Base-by-base conservation (phyloP, 306 rosid genomes). In the Datisca glomerata region DNA sequence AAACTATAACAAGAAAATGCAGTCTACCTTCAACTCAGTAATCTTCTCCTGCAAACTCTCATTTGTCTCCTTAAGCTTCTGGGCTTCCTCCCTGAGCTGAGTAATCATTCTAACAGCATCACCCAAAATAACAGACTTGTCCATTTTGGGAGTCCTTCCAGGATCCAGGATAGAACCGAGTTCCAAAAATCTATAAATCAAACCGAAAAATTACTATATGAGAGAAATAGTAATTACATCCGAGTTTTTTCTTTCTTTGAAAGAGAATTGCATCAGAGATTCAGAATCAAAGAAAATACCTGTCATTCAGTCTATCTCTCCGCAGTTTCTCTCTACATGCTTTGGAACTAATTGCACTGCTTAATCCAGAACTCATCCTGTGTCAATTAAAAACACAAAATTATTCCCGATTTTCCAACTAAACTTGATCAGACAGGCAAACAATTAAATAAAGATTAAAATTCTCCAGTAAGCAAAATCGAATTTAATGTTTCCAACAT, bases 321-420 rank as follows among this genome's bases (percentile, higher is more conserved):
- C 98, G 69, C 59, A 75, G 15, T 75, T 89, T 89, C 77, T 89
- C 98, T 40, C 85, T 80, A 55, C 85, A 67, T 49, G 98, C 96
- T 69, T 84, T 89, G 37, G 91, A 58, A 56, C 79, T 73, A 43
- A 76, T 41, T 21, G 57, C 59, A 51, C 46, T 47, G 68, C 54
- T 59, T 36, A 93, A 70, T 62, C 68, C 91, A 21, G 81, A 47
- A 63, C 64, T 78, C 56, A 46, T 51, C 72, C 97, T 83, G 63
- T 23, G 14, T 53, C 11, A 7, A 53, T 51, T 41, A 46, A 15
- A 7, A 14, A 16, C 18, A 41, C 12, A 48, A 41, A 59, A 13
- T 43, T n/a, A 43, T 38, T 11, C n/a, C 19, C 6, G 16, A 8
- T 43, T 38, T 11, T 14, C 19, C 6, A 18, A 8, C 24, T 21